Conservation (phyloP, 768 basidiomycete species). For the Lactifluus volemus region DNA sequence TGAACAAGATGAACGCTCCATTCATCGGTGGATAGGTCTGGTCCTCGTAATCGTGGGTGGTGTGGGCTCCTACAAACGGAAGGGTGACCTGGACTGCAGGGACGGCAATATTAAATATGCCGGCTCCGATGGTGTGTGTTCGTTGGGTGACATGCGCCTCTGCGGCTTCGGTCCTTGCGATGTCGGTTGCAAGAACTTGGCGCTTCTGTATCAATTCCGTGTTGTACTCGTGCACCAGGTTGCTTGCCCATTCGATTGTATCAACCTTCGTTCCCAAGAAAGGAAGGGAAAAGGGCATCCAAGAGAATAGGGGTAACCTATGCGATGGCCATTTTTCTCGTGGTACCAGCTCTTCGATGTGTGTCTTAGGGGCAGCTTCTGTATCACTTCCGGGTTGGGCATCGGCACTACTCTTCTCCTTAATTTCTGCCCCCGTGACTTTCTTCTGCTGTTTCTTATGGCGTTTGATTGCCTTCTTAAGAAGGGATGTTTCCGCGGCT, state of each 20-base stretch:
- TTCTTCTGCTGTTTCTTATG: slow-evolving; percentile 47
- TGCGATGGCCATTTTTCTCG: slow-evolving; percentile 68
- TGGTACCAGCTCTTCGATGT: slow-evolving; percentile 49
- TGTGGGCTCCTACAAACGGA: slow-evolving; percentile 10
- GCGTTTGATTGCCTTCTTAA: slow-evolving; percentile 71
- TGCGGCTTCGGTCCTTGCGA: slow-evolving; percentile 19
- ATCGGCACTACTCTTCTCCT: neutral
- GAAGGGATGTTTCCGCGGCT: slow-evolving; percentile 68
- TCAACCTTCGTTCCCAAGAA: slow-evolving; percentile 86
- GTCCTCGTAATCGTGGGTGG: slow-evolving; percentile 17
- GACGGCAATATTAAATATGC: slow-evolving; percentile 20
- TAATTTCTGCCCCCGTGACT: slow-evolving; percentile 29
- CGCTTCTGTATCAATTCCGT: slow-evolving; percentile 22
- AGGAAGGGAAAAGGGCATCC: slow-evolving; percentile 45
- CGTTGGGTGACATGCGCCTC: slow-evolving; percentile 19
- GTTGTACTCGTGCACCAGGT: slow-evolving; percentile 50
- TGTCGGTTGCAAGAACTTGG: slow-evolving; percentile 25
- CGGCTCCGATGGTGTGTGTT: slow-evolving; percentile 19
- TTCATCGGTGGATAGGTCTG: slow-evolving; percentile 30
- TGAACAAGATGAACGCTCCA: slow-evolving; percentile 85
- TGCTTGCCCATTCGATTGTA: slow-evolving; percentile 81
- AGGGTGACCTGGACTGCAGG: slow-evolving; percentile 9
- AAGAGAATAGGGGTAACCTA: slow-evolving; percentile 47
- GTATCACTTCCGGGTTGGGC: slow-evolving; percentile 22
- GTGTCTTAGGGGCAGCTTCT: slow-evolving; percentile 23